These are phyloP conservation scores for Fusarium mexicanum DNA, from an alignment of 2,329 filamentous ascomycete genomes.

Conservation along the genomic window DNA sequence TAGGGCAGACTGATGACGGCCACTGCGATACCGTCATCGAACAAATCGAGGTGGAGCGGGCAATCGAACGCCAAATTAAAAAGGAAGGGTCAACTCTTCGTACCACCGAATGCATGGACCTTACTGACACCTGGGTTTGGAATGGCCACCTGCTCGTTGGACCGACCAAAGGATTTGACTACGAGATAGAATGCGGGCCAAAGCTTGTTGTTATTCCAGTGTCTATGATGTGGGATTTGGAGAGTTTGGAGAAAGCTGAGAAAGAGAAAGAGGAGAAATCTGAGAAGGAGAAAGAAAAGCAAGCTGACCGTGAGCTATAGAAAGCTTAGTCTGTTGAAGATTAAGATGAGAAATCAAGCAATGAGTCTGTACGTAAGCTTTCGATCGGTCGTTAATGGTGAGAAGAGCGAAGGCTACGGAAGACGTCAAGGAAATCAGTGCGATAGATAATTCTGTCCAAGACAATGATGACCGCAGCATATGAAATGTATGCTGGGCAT, in stretches of 20 bases:
- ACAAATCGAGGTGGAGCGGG: not conserved
- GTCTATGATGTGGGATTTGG: not conserved
- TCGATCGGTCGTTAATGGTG: no score
- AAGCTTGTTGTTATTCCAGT: not conserved
- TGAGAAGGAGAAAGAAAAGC: not conserved
- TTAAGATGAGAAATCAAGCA: no score
- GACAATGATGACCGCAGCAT: no score
- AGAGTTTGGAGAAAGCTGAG: not conserved
- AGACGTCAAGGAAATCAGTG: no score
- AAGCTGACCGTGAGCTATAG: not conserved
- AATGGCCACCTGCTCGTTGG: not conserved
- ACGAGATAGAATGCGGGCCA: not conserved
- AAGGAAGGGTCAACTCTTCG: not conserved
- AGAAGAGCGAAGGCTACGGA: no score
- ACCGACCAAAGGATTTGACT: not conserved
- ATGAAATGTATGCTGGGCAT: no score
- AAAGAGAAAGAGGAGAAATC: not conserved
- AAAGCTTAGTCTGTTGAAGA: no score
- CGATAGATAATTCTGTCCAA: no score
- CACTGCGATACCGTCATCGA: not conserved
- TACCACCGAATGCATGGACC: not conserved
- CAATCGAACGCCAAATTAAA: not conserved
- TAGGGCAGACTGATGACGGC: fast-evolving
- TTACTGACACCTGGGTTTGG: not conserved
- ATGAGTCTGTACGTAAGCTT: no score